Evolutionary conservation across 345 rosid species (phyloP), one percentile per base, ranked within the genome.

Genomic region (Physaria fendleri): DNA sequence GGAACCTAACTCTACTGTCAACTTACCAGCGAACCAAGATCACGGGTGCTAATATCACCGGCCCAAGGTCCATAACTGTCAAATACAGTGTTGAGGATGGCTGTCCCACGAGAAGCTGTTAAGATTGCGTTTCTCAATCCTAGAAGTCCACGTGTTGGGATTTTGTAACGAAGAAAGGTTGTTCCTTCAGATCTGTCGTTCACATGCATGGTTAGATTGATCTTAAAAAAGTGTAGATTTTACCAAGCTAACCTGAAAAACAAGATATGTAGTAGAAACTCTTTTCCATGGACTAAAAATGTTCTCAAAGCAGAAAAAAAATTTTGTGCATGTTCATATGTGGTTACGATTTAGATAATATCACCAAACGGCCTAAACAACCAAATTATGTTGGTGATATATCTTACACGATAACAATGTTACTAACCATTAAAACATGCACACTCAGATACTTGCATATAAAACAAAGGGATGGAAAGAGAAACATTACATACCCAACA

Each of bases 31-130:
- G 98, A 92, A 64, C 98, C 98, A 49, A 51, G 87, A 75, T 92
- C 98, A 38, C 98, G 79, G 53, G 95, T 88, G 56, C 29, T 66
- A 27, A 92, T 86, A 37, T 92, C 98, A 30, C 98, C 94, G 35
- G 94, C 95, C 96, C 89, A 86, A 62, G 82, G 89, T 53, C 98
- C 95, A 45, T 88, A 92, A 59, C 91, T 77, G 59, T 92, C 95
- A 58, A 86, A 88, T 55, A 92, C 66, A 15, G 97, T 92, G 83
- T 86, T 86, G 51, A 92, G 86, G 73, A 86, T 75, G 48, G 97
- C 97, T 29, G 98, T 92, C 52, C 98, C 98, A 12, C 97, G 93
- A 59, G 98, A 82, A 67, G 95, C 98, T 59, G 98, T 92, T 75
- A 92, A 77, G 54, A 92, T 86, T 64, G 98, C 93, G 79, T 92